Conservation (phyloP, 179 eudicot genomes). For the Sideroxylon spinosum region DNA sequence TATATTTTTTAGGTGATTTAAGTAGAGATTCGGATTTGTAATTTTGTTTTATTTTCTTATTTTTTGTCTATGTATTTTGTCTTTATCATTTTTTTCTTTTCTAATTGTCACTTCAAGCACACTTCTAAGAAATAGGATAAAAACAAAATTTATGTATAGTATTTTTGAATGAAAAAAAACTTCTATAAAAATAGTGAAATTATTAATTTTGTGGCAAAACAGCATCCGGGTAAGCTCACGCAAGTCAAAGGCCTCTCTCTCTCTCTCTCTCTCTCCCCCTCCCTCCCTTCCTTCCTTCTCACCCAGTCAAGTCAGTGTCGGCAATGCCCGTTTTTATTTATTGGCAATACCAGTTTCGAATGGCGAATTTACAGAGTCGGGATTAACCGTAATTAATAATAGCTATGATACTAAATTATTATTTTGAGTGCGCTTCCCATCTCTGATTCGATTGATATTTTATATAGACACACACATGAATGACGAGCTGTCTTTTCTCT, state of each 20-base stretch:
- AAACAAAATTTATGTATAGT: too few species aligned
- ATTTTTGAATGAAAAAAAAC: too few species aligned
- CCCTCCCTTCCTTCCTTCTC: background rate
- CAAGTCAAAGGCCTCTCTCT: background rate
- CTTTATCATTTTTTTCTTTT: too few species aligned
- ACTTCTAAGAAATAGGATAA: too few species aligned
- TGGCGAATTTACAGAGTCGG: background rate
- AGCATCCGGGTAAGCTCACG: background rate
- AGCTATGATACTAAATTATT: background rate
- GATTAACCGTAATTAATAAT: background rate
- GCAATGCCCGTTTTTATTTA: background rate
- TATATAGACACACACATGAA: background rate
- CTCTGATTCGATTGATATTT: background rate
- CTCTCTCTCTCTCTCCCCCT: background rate
- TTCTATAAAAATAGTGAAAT: too few species aligned
- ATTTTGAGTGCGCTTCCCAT: background rate
- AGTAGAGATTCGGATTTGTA: too few species aligned
- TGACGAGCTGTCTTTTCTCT: slow-evolving; percentile 22
- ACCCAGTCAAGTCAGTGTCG: background rate
- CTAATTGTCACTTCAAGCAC: too few species aligned
- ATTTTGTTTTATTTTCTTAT: too few species aligned
- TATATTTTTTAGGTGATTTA: too few species aligned
- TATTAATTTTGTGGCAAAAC: too few species aligned
- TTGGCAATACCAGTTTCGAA: slow-evolving; percentile 12
- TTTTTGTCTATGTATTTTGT: too few species aligned